Evolutionary conservation across 2,329 filamentous ascomycete species (phyloP), one percentile per base, ranked within the genome.

Genomic region (Rhynchosporium graminicola): DNA sequence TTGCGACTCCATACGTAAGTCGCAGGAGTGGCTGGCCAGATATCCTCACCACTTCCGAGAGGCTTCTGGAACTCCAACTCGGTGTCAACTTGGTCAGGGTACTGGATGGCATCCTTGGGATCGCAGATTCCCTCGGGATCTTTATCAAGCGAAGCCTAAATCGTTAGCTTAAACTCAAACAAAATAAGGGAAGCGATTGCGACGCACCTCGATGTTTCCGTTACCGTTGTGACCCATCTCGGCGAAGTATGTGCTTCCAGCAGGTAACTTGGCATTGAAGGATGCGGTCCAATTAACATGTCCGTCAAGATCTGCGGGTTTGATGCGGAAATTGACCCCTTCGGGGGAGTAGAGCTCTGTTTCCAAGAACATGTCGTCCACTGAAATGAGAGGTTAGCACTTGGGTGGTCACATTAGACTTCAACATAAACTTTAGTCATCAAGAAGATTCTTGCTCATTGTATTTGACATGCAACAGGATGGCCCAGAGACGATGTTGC

Each of bases 301-400:
- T 4, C 74, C 74, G 9, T 76, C 71, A 64, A 85, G 67, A 70
- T 85, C 82, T 8, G 70, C 73, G 3, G 77, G 38, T n/a, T 38
- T 42, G 40, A 40, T 8, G 3, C 62, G 58, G 47, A 57, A 63
- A 31, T 68, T 33, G 9, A 58, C 56, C 2, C 47, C 31, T 10
- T 28, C 45, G 45, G 56, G 42, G n/a, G 12, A 26, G 56, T 59
- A 59, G 56, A 59, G 56, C 7, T n/a, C 10, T 12, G 65, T 61
- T 40, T 63, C 64, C 29, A 87, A 75, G 67, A 86, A 83, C 77
- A 87, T 83, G 66, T 87, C 85, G 66, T 87, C 85, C 36, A 87
- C 80, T 69, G 47, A 20, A 26, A 26, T 4, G 36, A 15, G 8
- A 28, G 45, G 50, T 60, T 33, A 60, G 47, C 29, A 54, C 40